These are phyloP conservation scores for Mucor mucedo DNA, from an alignment of 371 early-diverging fungal species.

Conservation along the genomic window DNA sequence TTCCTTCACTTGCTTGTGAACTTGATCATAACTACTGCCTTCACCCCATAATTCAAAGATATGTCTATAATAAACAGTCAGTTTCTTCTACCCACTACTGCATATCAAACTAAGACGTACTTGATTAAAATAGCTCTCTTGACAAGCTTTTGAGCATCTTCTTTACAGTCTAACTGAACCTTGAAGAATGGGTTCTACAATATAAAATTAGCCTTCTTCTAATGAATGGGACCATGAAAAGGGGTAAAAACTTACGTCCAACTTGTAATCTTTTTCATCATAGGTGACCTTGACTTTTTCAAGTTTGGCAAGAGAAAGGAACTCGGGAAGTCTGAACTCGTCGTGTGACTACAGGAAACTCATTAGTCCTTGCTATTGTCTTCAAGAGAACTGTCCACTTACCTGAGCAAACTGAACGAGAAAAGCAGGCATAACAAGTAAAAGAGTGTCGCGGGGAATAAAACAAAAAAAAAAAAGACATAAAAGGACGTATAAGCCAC, in stretches of 20 bases:
- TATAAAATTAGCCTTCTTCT: no score
- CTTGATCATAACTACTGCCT: constrained; percentile 63
- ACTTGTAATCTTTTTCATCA: constrained; percentile 54
- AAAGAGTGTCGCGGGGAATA: background rate
- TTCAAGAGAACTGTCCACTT: background rate
- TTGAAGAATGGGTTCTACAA: constrained; percentile 79
- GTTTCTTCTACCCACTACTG: background rate
- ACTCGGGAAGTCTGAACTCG: constrained; percentile 81
- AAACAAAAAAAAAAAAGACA: background rate
- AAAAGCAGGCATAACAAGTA: background rate
- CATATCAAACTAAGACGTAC: constrained; percentile 34
- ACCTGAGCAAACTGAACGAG: constrained; percentile 1
- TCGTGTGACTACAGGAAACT: constrained; percentile 51
- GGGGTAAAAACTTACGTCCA: constrained; percentile 47
- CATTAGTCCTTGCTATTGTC: background rate
- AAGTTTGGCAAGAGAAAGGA: constrained; percentile 78
- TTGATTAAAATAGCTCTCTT: constrained; percentile 86
- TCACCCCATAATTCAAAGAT: constrained; percentile 83
- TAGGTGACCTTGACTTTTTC: constrained; percentile 70
- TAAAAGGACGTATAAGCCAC: background rate
- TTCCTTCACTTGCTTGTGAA: constrained; percentile 64
- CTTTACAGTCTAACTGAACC: constrained; percentile 71
- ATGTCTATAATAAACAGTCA: constrained; percentile 45
- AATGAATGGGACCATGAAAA: background rate
- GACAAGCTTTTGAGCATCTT: constrained; percentile 77